These are phyloP conservation scores for Pichia terricola DNA, from an alignment of 1,139 yeast genomes.

Conservation along the genomic window DNA sequence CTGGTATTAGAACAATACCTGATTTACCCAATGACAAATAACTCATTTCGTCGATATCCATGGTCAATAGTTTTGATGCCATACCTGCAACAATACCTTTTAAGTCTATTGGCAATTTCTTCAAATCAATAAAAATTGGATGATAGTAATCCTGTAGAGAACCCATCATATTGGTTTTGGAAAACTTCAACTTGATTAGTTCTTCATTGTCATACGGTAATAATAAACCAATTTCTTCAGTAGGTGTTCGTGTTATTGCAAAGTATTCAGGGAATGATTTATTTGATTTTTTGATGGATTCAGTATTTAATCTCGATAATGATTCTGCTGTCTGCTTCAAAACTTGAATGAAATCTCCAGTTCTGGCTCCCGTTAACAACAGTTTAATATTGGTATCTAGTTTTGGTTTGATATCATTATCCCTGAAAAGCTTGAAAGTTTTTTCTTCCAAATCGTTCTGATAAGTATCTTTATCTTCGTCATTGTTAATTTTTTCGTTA, in stretches of 20 bases:
- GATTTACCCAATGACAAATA: constrained; percentile 56
- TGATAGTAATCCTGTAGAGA: constrained; percentile 47
- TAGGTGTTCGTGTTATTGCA: constrained; percentile 48
- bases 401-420: constrained; percentile 35
- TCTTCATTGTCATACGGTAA: constrained; percentile 37
- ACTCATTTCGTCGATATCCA: constrained; percentile 39
- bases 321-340: constrained; percentile 28
- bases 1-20: constrained; percentile 52
- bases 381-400: constrained; percentile 35
- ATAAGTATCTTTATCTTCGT: constrained; percentile 2
- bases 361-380: constrained; percentile 54
- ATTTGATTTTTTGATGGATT: constrained; percentile 20
- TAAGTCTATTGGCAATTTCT: constrained; percentile 47
- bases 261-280: constrained; percentile 38
- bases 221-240: constrained; percentile 45
- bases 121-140: constrained; percentile 50
- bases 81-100: constrained; percentile 65
- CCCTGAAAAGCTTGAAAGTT: constrained; percentile 35
- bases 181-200: constrained; percentile 33
- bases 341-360: constrained; percentile 36
- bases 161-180: constrained; percentile 39
- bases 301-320: constrained; percentile 26
- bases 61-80: constrained; percentile 37
- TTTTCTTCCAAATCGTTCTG: constrained; percentile 16
- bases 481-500: constrained; percentile 15